phyloP scores from a whole-genome alignment of 345 rosid genomes.

The Odontarrhena argentea region DNA sequence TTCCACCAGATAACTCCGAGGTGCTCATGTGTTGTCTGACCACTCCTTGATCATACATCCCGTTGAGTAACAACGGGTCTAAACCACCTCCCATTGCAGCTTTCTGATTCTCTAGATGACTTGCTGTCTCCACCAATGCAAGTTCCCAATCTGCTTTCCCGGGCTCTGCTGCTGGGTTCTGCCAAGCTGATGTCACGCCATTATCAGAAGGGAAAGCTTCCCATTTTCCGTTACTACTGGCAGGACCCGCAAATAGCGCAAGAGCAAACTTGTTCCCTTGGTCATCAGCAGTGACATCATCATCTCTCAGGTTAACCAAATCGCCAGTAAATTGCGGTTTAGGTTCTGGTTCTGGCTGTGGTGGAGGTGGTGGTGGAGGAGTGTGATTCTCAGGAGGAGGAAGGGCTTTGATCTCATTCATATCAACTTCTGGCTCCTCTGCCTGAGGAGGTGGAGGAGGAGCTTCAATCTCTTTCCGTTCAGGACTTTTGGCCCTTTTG shows the following conservation, averaged over 20 bases:
- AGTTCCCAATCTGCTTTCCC: conserved; percentile 88
- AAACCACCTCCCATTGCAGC: conserved; percentile 84
- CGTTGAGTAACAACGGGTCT: conserved; percentile 76
- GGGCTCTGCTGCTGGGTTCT: conserved; percentile 74
- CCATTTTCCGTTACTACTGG: conserved; percentile 63
- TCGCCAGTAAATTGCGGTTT: conserved; percentile 56
- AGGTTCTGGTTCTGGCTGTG: conserved; percentile 45
- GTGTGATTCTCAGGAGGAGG: conserved; percentile 69
- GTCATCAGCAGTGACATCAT: conserved; percentile 60
- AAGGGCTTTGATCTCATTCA: conserved; percentile 79
- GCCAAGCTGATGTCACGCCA: conserved; percentile 79
- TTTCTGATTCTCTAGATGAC: conserved; percentile 70
- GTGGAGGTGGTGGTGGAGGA: conserved; percentile 56
- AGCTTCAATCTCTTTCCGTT: conserved; percentile 59
- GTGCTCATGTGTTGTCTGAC: conserved; percentile 65
- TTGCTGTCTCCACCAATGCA: conserved; percentile 85
- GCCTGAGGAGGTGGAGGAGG: conserved; percentile 42
- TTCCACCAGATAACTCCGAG: conserved; percentile 60
- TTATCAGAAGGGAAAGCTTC: conserved; percentile 74
- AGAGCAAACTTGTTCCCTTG: conserved; percentile 79
- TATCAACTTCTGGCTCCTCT: conserved; percentile 54
- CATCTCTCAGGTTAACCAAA: conserved; percentile 84
- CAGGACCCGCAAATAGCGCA: conserved; percentile 74
- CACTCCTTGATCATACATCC: conserved; percentile 90
- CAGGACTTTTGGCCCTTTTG: conserved; percentile 71